Base-by-base conservation (phyloP, 2,329 filamentous ascomycete species). In the Septoria petroselini region DNA sequence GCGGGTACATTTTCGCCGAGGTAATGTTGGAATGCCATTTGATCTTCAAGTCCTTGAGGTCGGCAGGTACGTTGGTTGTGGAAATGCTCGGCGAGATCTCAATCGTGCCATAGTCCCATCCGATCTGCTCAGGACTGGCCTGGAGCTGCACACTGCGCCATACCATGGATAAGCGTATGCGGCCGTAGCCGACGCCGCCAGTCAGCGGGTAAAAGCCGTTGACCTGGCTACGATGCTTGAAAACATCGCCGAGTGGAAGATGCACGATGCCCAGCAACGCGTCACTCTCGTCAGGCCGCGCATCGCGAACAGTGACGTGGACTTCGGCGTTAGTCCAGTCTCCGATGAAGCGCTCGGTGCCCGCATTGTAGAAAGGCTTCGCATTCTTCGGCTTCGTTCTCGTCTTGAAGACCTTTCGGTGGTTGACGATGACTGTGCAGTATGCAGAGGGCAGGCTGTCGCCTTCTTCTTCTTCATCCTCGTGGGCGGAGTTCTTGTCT, bases 331-430 rank as follows among this genome's bases (percentile, higher is more conserved):
- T 80, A 12, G 73, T 74, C 78, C 84, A 88, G 63, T 89, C 82
- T 9, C 80, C 74, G 31, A 89, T 76, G 55, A 88, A 87, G 4
- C 83, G 78, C 65, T 90, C 86, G 1, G 81, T 86, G 4, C 83
- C 83, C 2, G 86, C 85, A 57, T 89, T 89, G 73, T 86, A 89
- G 67, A 88, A 89, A 0, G 86, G 86, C 60, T 87, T 88, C 0
- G 82, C 77, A 54, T 88, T 88, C 70, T 88, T 87, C 1, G 86
- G 85, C 68, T 90, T 89, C 0, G 85, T 87, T 12, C 86, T 73
- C 1, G 85, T 87, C 59, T 78, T 82, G 70, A 84, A 90, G 9
- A 79, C 69, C 50, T 79, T 88, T 57, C 78, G 77, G 62, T 89
- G 84, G 62, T 89, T 88, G 58, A 89, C 68, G 35, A 88, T 85